phyloP scores from a whole-genome alignment of 2,329 filamentous ascomycete genomes.

The Tolypocladium amazonense region DNA sequence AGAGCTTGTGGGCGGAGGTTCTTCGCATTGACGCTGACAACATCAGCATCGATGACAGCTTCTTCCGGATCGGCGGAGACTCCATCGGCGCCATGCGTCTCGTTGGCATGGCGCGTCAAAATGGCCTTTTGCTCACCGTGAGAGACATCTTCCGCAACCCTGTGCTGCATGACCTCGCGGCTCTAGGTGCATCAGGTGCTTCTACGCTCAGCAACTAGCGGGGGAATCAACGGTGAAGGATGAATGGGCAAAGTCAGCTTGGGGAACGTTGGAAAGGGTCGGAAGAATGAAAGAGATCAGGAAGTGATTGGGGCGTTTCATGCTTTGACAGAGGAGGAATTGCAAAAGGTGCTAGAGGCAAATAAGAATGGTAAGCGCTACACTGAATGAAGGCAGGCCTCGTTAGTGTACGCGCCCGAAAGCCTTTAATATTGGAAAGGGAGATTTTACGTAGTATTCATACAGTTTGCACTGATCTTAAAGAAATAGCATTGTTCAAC shows the following conservation, averaged over 20 bases:
- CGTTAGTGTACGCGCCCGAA: background rate
- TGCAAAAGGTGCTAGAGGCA: background rate
- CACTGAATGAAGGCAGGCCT: background rate
- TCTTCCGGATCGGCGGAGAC: constrained; percentile 28
- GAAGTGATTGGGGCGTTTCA: background rate
- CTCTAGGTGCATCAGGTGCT: background rate
- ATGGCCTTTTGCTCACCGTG: constrained; percentile 14
- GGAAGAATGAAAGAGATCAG: background rate
- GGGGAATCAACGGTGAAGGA: background rate
- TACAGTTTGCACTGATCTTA: background rate
- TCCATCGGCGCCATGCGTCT: constrained; percentile 28
- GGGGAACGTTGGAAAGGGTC: background rate
- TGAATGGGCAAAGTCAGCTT: background rate
- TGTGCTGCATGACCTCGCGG: constrained; percentile 1
- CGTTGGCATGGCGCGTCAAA: constrained; percentile 20
- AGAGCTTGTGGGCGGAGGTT: constrained; percentile 26
- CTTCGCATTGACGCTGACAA: constrained; percentile 21
- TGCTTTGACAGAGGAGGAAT: too few relatives aligned
- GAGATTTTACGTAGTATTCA: background rate
- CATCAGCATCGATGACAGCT: constrained; percentile 20
- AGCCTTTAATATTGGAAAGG: background rate
- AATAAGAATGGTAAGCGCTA: background rate
- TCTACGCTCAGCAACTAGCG: background rate
- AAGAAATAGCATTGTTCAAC: background rate
- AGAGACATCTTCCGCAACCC: constrained; percentile 14